Conservation (phyloP, 116 monocot species). For the Zostera marina region DNA sequence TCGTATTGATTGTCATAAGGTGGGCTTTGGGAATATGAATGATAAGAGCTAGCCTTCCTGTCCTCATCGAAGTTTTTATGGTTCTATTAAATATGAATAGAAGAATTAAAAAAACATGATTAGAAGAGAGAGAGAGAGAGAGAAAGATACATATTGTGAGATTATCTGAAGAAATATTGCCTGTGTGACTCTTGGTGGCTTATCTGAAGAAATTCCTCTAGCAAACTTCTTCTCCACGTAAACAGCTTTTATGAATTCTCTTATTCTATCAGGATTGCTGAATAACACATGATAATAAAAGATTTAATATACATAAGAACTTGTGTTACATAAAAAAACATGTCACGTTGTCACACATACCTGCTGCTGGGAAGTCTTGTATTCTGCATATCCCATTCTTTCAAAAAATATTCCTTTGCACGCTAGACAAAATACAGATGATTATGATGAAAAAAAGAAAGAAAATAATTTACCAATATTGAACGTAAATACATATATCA, state of each 20-base stretch:
- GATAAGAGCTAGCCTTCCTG: slow-evolving; percentile 79
- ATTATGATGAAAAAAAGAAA: not conserved
- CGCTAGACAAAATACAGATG: slow-evolving; percentile 29
- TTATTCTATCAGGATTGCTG: slow-evolving; percentile 81
- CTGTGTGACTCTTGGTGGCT: slow-evolving; percentile 56
- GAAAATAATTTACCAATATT: not conserved
- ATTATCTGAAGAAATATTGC: slow-evolving; percentile 12
- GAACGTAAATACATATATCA: not conserved
- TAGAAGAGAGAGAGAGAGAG: not conserved
- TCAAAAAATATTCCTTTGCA: slow-evolving; percentile 72
- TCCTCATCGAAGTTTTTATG: slow-evolving; percentile 38
- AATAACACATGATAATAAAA: slow-evolving; percentile 7
- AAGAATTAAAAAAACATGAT: not conserved
- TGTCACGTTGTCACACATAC: slow-evolving; percentile 12
- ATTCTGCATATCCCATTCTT: slow-evolving; percentile 61
- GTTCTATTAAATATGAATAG: slow-evolving; percentile 18
- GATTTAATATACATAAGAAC: not conserved
- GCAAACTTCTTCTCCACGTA: slow-evolving; percentile 90
- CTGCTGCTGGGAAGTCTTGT: slow-evolving; percentile 82
- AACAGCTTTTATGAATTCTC: slow-evolving; percentile 81
- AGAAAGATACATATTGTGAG: no score
- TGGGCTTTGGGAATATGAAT: slow-evolving; percentile 93
- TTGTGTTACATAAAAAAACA: not conserved
- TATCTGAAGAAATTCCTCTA: slow-evolving; percentile 42
- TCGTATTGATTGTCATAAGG: slow-evolving; percentile 95